Evolutionary conservation across 2,329 filamentous ascomycete genomes (phyloP), one percentile per base, ranked within the genome.

Genomic region (Geosmithia morbida): DNA sequence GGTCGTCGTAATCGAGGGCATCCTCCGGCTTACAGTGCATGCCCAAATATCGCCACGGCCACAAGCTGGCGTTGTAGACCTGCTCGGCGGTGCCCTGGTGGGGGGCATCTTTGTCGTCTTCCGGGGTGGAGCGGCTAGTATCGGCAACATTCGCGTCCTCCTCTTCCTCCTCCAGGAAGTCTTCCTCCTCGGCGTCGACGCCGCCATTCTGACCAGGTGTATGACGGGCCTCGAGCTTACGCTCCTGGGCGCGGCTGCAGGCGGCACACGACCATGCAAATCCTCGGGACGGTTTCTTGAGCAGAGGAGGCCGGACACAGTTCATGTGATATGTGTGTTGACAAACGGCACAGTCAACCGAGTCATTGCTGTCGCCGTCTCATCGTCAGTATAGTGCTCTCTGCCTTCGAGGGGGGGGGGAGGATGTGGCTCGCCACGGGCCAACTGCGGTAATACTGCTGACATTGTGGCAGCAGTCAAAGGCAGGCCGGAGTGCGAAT

Each of bases 191-290:
- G n/a, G 58, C 67, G 45, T 88, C 70, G n/a, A 74, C 65, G 48
- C 84, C 74, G 50, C 88, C 87, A 43, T 77, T 75, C 22, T 85
- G 66, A 44, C 82, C 79, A 20, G 89, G 87, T 1, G 88, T 94
- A 59, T 94, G 83, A 49, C 88, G 82, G 50, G 88, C 87, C 68
- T 97, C 89, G 26, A 96, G 71, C 63, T 86, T 94, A 55, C 86
- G 81, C 65, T 97, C 92, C 61, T 95, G 89, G n/a, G 87, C 89
- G 57, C 90, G 83, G 63, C 88, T 96, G 65, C 92, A 98, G 50
- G 90, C 85, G 48, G 87, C 92, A 64, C 92, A 98, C 29, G 92
- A 90, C 92, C 92, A 98, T 4, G 88, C 92, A 66, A 98, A 98
- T 40, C 92, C 92, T 64, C 92, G 83, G 44, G 90, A 95, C 18